Evolutionary conservation across 495 filamentous ascomycete species (phyloP), one percentile per base, ranked within the genome.

Genomic region (Clavariopsis aquatica): DNA sequence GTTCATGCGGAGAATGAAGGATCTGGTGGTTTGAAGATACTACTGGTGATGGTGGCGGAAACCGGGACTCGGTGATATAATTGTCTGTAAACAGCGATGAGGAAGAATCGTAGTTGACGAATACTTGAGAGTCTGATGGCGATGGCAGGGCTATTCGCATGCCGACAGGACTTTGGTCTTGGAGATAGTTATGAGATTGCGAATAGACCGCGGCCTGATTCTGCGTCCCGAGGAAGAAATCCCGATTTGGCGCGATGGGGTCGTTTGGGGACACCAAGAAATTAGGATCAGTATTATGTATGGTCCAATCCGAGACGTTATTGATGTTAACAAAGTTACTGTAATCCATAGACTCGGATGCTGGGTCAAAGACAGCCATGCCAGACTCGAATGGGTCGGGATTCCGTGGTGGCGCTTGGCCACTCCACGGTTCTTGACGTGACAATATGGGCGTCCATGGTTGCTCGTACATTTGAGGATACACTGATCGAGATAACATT

Each of bases 341-440:
- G 26, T 57, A 57, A 36, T 60, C 28, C 17, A 31, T 26, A 5
- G 51, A 52, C 45, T 63, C 64, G n/a, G 63, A 38, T 13, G n/a
- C 57, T 13, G 60, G 68, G 49, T 67, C 68, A 19, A 63, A 70
- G 10, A 70, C 9, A 41, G 36, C 46, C 17, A 47, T 31, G 41
- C 58, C 60, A 34, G 62, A 60, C 22, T 47, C 34, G 7, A 64
- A 55, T 45, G 56, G 38, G 52, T 59, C 58, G 17, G 62, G 43
- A 38, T 69, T 69, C 23, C 54, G 58, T 13, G 15, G 46, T 23
- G 52, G 69, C 19, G 41, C 49, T 57, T 61, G 29, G 19, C 56
- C 27, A 34, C 45, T 66, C 66, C 69, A 71, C 8, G 69, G 66
- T 20, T 69, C 66, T n/a, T 66, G 69, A 17, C 52, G 66, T 24